Evolutionary conservation across 2,329 filamentous ascomycete species (phyloP).

Genomic region (Pseudogymnoascus sp.): DNA sequence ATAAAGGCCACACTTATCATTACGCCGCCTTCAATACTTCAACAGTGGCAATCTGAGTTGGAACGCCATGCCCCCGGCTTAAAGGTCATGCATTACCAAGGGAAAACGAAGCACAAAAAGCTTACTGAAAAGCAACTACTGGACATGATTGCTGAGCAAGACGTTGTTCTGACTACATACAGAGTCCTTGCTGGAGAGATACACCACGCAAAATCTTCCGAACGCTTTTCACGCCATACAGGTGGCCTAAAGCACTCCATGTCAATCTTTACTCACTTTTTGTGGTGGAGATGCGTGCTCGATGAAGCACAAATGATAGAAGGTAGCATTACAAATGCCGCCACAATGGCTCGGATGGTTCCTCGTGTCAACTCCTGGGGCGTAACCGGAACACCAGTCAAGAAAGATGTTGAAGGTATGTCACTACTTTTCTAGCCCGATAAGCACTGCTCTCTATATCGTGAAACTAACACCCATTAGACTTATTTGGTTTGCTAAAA

Average conservation of each 20-base stretch:
- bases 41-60: slow-evolving; percentile 57
- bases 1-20: slow-evolving; percentile 55
- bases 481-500: slow-evolving; percentile 70
- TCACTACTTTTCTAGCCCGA: no score
- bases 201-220: slow-evolving; percentile 62
- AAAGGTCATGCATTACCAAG: slow-evolving; percentile 48
- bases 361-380: slow-evolving; percentile 86
- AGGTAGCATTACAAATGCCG: slow-evolving; percentile 75
- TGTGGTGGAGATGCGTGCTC: slow-evolving; percentile 78
- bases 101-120: slow-evolving; percentile 31
- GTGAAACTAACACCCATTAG: slow-evolving; percentile 33
- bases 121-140: slow-evolving; percentile 31
- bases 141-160: slow-evolving; percentile 40
- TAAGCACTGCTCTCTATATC: no score
- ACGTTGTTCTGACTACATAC: slow-evolving; percentile 59
- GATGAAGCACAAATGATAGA: slow-evolving; percentile 91
- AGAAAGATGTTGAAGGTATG: slow-evolving; percentile 53
- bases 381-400: slow-evolving; percentile 82
- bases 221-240: slow-evolving; percentile 55
- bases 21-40: slow-evolving; percentile 45
- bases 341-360: slow-evolving; percentile 68
- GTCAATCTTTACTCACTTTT: slow-evolving; percentile 72
- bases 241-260: slow-evolving; percentile 54
- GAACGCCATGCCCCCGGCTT: slow-evolving; percentile 49
- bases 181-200: slow-evolving; percentile 70